Base-by-base conservation (phyloP, 2,329 filamentous ascomycete genomes). In the Penicillium sp. region DNA sequence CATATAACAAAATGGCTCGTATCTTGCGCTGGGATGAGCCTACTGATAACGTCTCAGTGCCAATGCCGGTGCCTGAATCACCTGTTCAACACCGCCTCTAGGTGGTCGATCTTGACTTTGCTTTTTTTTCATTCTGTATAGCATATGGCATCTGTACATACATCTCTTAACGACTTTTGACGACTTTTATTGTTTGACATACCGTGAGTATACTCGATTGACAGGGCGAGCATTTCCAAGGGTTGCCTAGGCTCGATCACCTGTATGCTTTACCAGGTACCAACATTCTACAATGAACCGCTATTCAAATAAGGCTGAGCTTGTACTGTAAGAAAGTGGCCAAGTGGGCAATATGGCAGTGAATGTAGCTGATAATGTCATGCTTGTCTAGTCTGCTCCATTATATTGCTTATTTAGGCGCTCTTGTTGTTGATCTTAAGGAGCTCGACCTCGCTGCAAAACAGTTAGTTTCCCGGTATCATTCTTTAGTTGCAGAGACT, bases 361-460 rank as follows among this genome's bases (percentile, higher is more conserved):
- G 21, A 4, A 25, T 41, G 10, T 33, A 25, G 25, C 27, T 41
- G 27, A 49, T 23, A 23, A 39, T n/a, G 15, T 38, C n/a, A 49
- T 48, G 13, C 12, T 29, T 38, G 17, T 31, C 13, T 27, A 6
- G 5, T 53, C 19, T 49, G 17, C 12, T 6, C 2, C 10, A 48
- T 45, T 29, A 23, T 13, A 38, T 49, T 19, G 10, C 6, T 27
- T 31, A n/a, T 60, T 60, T 72, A 78, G 57, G 74, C 75, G 53
- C 66, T 77, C 72, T 81, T 81, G 69, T 73, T 71, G 73, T 83
- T 81, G 78, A 89, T 85, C 55, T 78, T 82, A 76, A 88, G 86
- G 64, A 90, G 83, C 75, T 88, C 79, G 63, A 90, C 86, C 65
- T 90, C 86, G 72, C 87, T 89, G 36, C 31, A 15, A 33, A 5